A percentile compares a stretch with the other conserved stretches of the same genome.
Evolutionary conservation across 1,284 basidiomycete species (phyloP).

Genomic region (Leucoagaricus sp.): DNA sequence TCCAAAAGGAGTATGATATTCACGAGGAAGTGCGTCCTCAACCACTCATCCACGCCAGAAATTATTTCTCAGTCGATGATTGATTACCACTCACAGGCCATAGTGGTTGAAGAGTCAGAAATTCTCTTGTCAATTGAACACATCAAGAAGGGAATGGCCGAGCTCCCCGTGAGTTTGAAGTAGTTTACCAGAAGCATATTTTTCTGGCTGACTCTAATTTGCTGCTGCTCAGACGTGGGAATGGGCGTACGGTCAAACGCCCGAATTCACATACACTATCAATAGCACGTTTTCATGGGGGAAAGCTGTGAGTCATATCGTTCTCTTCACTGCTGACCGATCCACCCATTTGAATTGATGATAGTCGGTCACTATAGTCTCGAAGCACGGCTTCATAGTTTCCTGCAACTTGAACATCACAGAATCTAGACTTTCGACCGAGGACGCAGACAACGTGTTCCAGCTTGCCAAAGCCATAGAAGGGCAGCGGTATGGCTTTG

Average conservation of each 20-base stretch:
- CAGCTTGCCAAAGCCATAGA: slow-evolving; percentile 17
- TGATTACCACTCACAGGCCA: slow-evolving; percentile 28
- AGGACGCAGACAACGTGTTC: slow-evolving; percentile 15
- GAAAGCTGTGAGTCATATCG: slow-evolving; percentile 46
- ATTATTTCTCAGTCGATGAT: slow-evolving; percentile 17
- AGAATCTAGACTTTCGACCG: slow-evolving; percentile 16
- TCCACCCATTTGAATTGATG: background rate
- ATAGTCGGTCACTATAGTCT: slow-evolving; percentile 50
- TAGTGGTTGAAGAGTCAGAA: slow-evolving; percentile 45
- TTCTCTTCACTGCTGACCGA: background rate
- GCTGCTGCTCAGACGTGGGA: slow-evolving; percentile 74
- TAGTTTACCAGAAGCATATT: background rate
- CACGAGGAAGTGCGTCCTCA: slow-evolving; percentile 40
- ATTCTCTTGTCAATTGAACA: slow-evolving; percentile 49
- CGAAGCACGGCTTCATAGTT: slow-evolving; percentile 64
- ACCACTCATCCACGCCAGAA: slow-evolving; percentile 7
- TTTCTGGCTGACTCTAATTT: background rate
- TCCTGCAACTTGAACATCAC: slow-evolving; percentile 44
- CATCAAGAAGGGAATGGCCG: slow-evolving; percentile 68
- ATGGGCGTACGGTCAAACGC: slow-evolving; percentile 94
- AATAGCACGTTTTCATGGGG: slow-evolving; percentile 59
- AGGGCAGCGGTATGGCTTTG: slow-evolving; percentile 45
- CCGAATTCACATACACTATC: slow-evolving; percentile 80
- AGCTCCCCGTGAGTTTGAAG: slow-evolving; percentile 59
- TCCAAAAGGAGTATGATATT: slow-evolving; percentile 65